Base-by-base conservation (phyloP, 2,329 filamentous ascomycete genomes). In the Nigrospora osmanthi region DNA sequence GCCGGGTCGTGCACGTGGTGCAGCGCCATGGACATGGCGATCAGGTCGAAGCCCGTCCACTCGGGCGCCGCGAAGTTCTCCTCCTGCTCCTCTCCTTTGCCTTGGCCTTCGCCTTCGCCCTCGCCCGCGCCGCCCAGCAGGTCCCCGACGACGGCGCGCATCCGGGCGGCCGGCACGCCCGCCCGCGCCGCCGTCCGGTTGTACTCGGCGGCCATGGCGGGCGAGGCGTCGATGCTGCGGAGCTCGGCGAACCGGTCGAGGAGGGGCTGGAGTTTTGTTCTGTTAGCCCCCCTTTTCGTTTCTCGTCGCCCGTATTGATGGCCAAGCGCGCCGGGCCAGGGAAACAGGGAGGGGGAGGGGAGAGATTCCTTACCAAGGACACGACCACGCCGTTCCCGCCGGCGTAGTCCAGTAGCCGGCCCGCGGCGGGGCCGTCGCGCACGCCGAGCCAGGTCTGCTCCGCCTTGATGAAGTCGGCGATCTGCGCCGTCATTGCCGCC, bases 111-210 rank as follows among this genome's bases (percentile, higher is more conserved):
- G 75, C 44, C 69, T 73, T 33, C 75, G 75, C 1, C 67, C 72
- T 32, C 75, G 75, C 1, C 75, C 72, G 4, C 62, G 75, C 74
- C 2, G 52, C 80, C 36, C 63, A 68, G 53, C 67, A 73, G 44
- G 76, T 77, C 53, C 69, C 76, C 2, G 69, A 7, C 23, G 5
- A 37, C 35, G n/a, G 15, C 35, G 12, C 16, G 35, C 35, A 37
- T 37, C 35, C 15, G 15, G 4, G 16, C 35, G 4, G 35, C 5
- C 35, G 35, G 19, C 15, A 37, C 10, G 37, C 37, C 19, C 5
- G 9, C 19, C 13, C 37, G 6, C 16, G 37, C 23, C 13, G 37
- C 37, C 13, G 14, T 28, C 19, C 19, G 19, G 15, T 38, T 30
- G 35, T 37, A 37, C n/a, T 37, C 15, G 19, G 35, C 35, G 4